Percentiles rank a stretch among this genome's conserved stretches.
Evolutionary conservation across 2,329 filamentous ascomycete species (phyloP).

Genomic region (Fusarium clavum): DNA sequence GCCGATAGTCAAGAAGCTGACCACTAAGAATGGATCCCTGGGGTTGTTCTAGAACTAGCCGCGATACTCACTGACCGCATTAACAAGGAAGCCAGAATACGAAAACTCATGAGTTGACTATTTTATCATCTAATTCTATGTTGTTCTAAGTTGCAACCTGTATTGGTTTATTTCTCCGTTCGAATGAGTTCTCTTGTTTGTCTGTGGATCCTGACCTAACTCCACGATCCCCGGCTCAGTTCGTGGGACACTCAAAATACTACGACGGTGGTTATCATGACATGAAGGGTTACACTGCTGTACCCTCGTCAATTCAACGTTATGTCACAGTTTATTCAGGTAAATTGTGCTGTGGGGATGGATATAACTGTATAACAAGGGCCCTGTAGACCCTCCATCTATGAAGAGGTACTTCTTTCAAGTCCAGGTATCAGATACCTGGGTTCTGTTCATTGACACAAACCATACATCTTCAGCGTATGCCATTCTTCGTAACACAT

Average conservation of each 20-base stretch:
- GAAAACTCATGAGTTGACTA: not conserved
- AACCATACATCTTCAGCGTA: not conserved
- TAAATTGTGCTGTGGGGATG: not conserved
- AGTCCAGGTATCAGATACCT: not conserved
- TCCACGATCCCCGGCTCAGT: not conserved
- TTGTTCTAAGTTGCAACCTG: not conserved
- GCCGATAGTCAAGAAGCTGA: slow-evolving; percentile 2
- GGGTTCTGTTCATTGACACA: not conserved
- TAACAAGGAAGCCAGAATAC: not conserved
- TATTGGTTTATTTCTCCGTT: not conserved
- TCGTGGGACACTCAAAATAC: not conserved
- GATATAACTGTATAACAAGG: slow-evolving; percentile 4
- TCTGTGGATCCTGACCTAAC: not conserved
- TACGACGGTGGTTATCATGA: not conserved
- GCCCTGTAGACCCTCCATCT: not conserved
- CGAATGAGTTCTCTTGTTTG: not conserved
- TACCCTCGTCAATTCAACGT: not conserved
- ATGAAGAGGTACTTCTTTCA: slow-evolving; percentile 9
- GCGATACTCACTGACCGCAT: not conserved
- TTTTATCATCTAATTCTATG: not conserved
- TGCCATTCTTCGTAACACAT: not conserved
- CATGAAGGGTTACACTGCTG: not conserved
- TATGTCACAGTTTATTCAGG: not conserved
- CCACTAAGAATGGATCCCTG: slow-evolving; percentile 32
- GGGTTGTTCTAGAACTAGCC: slow-evolving; percentile 16